Evolutionary conservation across 164 flowering plant species (phyloP).

Genomic region (Piper longum): DNA sequence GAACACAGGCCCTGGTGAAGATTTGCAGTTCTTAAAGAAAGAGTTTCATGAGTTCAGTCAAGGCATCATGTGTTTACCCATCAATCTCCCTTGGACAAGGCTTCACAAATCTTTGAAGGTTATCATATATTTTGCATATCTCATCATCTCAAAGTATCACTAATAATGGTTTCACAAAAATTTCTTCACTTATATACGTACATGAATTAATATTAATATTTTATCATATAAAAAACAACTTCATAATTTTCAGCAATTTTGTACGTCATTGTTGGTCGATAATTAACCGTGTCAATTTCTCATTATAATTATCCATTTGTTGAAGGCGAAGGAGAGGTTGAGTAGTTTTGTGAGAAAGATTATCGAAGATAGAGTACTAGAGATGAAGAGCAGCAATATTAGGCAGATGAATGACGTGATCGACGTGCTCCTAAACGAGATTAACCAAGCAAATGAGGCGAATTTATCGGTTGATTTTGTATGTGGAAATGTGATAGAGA

Average conservation of each 20-base stretch:
- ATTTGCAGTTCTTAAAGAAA: conserved; percentile 41
- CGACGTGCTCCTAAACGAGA: conserved; percentile 39
- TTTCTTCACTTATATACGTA: too few species aligned
- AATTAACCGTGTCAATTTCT: background rate
- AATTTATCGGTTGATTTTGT: conserved; percentile 46
- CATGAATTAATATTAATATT: too few species aligned
- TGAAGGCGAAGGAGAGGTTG: conserved; percentile 69
- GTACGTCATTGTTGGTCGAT: background rate
- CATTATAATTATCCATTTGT: background rate
- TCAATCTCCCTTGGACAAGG: conserved; percentile 77
- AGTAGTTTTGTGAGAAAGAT: conserved; percentile 39
- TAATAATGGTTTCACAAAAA: too few species aligned
- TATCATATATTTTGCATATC: background rate
- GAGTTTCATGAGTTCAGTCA: conserved; percentile 71
- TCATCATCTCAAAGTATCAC: too few species aligned
- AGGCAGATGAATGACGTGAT: conserved; percentile 30
- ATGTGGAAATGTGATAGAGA: conserved; percentile 60
- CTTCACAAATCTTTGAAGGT: conserved; percentile 79
- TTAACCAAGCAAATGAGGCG: conserved; percentile 7
- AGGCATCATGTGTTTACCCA: conserved; percentile 74
- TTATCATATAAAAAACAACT: too few species aligned
- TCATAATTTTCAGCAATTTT: too few species aligned
- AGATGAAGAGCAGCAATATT: conserved; percentile 14
- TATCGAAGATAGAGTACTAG: conserved; percentile 27
- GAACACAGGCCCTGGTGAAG: conserved; percentile 65